Conservation (phyloP, 768 basidiomycete genomes). For the Nidularia sp. region DNA sequence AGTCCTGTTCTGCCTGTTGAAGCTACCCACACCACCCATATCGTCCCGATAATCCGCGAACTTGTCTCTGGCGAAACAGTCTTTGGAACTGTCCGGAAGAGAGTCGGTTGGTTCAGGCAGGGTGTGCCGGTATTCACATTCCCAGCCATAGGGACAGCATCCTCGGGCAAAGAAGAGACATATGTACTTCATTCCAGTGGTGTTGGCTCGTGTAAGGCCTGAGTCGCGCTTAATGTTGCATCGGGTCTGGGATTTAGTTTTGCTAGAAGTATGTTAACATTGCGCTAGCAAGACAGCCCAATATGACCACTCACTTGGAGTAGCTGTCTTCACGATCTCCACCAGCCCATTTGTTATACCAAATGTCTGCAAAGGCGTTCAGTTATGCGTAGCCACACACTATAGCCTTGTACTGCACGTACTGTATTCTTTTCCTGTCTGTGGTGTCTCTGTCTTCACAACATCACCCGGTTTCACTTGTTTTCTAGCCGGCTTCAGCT, state of each 20-base stretch:
- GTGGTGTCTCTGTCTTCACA: slow-evolving; percentile 81
- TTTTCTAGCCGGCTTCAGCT: slow-evolving; percentile 87
- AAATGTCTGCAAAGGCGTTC: slow-evolving; percentile 59
- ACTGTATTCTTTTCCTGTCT: slow-evolving; percentile 98
- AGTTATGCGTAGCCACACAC: not conserved
- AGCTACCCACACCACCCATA: slow-evolving; percentile 99
- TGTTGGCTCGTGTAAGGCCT: slow-evolving; percentile 93
- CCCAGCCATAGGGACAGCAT: slow-evolving; percentile 97
- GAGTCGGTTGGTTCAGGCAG: slow-evolving; percentile 69
- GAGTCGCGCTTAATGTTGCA: slow-evolving; percentile 86
- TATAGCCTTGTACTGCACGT: slow-evolving; percentile 23
- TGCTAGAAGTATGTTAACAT: slow-evolving; percentile 39
- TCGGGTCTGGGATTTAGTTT: slow-evolving; percentile 90
- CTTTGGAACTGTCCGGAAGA: slow-evolving; percentile 89
- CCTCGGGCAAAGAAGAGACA: slow-evolving; percentile 96
- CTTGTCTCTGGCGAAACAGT: slow-evolving; percentile 96
- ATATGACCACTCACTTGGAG: slow-evolving; percentile 66
- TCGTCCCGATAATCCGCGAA: slow-evolving; percentile 97
- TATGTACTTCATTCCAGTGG: slow-evolving; percentile 85
- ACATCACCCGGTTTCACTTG: slow-evolving; percentile 91
- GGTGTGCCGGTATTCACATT: slow-evolving; percentile 93
- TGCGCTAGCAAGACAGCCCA: slow-evolving; percentile 1
- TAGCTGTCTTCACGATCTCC: slow-evolving; percentile 96
- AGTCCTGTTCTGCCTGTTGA: slow-evolving; percentile 91
- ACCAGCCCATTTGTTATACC: slow-evolving; percentile 99